These are phyloP conservation scores for Sarocladiaceae sp. DNA, from an alignment of 2,329 filamentous ascomycete genomes.

Conservation along the genomic window DNA sequence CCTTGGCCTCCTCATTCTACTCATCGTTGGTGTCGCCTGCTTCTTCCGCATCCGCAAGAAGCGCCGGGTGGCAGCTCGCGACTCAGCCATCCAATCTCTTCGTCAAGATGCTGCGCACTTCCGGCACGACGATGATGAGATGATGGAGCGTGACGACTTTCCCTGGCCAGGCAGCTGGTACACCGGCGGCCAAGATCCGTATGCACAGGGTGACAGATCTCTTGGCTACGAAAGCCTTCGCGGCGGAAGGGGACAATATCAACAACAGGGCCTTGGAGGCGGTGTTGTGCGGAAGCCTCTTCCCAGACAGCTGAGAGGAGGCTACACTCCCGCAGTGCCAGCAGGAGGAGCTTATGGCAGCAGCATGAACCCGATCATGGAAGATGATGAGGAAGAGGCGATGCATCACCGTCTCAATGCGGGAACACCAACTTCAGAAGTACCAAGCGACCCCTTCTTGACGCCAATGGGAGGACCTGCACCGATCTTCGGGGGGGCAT, in stretches of 20 bases:
- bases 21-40: constrained; percentile 31
- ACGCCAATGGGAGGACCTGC: constrained; percentile 31
- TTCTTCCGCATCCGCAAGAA: constrained; percentile 28
- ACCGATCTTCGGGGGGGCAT: constrained; percentile 8
- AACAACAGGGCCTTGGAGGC: neutral
- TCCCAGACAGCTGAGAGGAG: constrained; percentile 21
- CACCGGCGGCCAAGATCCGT: constrained; percentile 37
- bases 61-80: constrained; percentile 29
- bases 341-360: constrained; percentile 8
- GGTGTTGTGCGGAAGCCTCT: constrained; percentile 26
- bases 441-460: constrained; percentile 42
- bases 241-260: constrained; percentile 16
- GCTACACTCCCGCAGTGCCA: constrained; percentile 28
- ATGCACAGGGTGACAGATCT: constrained; percentile 32
- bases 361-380: constrained; percentile 51
- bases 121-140: constrained; percentile 37
- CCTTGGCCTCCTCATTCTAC: constrained; percentile 40
- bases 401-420: constrained; percentile 21
- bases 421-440: constrained; percentile 29
- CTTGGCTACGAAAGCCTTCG: constrained; percentile 47
- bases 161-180: constrained; percentile 35
- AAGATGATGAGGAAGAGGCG: constrained; percentile 48
- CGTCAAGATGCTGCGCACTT: constrained; percentile 44
- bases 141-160: constrained; percentile 33
- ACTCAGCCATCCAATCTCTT: constrained; percentile 41